Conservation (phyloP, 176 grass and related monocot genomes). For the Cymbopogon citratus region DNA sequence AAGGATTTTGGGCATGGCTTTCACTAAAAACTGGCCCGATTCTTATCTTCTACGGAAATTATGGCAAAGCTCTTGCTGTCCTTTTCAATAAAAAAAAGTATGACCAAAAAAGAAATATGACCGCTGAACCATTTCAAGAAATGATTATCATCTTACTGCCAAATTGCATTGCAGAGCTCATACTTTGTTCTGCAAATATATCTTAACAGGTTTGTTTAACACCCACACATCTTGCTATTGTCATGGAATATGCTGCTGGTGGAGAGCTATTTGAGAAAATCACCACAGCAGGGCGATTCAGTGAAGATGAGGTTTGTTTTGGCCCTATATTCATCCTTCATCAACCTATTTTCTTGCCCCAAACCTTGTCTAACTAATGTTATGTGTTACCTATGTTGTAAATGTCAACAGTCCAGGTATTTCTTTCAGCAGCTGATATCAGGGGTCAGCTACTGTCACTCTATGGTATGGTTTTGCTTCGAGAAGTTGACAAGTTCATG, state of each 20-base stretch:
- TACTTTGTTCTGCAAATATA: constrained; percentile 3
- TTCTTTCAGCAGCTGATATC: constrained; percentile 96
- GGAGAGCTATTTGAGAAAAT: constrained; percentile 87
- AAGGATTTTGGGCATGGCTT: not conserved
- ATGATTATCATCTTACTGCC: not conserved
- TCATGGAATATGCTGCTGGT: constrained; percentile 98
- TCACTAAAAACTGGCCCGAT: not conserved
- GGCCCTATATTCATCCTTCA: not conserved
- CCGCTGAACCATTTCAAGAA: not conserved
- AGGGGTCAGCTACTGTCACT: constrained; percentile 94
- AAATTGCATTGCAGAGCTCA: not conserved
- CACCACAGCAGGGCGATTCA: constrained; percentile 79
- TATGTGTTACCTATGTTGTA: not conserved
- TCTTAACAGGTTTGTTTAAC: constrained; percentile 60
- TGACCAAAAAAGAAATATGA: not conserved
- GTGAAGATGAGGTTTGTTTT: constrained; percentile 78
- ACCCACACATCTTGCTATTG: constrained; percentile 80
- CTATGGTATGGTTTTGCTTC: constrained; percentile 48
- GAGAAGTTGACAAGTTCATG: not conserved
- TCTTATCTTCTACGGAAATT: not conserved
- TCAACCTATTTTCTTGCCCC: not conserved
- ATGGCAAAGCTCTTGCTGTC: not conserved
- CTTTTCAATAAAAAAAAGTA: too few relatives aligned
- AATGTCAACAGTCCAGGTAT: constrained; percentile 62
- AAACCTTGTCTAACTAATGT: not conserved